Evolutionary conservation across 441 rosid genomes (phyloP).

Genomic region (Croton laevigatus): DNA sequence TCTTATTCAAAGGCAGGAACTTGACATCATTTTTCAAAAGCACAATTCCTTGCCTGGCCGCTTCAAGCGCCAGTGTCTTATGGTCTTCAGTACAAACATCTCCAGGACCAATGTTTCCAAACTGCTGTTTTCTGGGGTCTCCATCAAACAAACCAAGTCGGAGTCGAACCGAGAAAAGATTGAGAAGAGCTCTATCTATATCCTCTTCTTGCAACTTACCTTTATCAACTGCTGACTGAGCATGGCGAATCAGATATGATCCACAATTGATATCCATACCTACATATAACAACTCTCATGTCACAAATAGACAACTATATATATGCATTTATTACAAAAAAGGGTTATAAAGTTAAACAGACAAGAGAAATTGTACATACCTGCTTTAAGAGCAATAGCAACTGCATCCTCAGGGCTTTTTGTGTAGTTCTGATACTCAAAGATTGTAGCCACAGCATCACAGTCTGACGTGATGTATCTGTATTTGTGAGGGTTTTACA

Average conservation of each 20-base stretch:
- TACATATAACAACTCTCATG: slow-evolving; percentile 22
- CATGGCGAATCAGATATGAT: slow-evolving; percentile 52
- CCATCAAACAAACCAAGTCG: slow-evolving; percentile 90
- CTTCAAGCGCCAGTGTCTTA: slow-evolving; percentile 76
- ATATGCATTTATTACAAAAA: slow-evolving; percentile 1
- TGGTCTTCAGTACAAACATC: slow-evolving; percentile 76
- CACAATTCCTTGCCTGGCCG: slow-evolving; percentile 89
- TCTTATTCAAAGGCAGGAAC: slow-evolving; percentile 60
- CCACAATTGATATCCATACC: slow-evolving; percentile 94
- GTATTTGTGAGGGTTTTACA: slow-evolving; percentile 14
- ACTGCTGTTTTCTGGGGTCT: slow-evolving; percentile 54
- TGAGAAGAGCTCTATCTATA: slow-evolving; percentile 54
- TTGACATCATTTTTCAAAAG: slow-evolving; percentile 65
- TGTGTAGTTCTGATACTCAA: slow-evolving; percentile 62
- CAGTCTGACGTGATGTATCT: slow-evolving; percentile 90
- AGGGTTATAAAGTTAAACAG: background rate
- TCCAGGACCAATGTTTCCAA: slow-evolving; percentile 59
- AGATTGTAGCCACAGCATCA: slow-evolving; percentile 77
- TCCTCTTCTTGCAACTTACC: slow-evolving; percentile 66
- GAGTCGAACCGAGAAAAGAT: slow-evolving; percentile 75
- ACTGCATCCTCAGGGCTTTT: slow-evolving; percentile 82
- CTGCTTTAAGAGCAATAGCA: slow-evolving; percentile 71
- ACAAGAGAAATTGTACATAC: slow-evolving; percentile 31
- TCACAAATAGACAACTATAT: background rate
- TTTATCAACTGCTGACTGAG: slow-evolving; percentile 48